Evolutionary conservation across 441 rosid species (phyloP).

Genomic region (Gossypium gossypioides): DNA sequence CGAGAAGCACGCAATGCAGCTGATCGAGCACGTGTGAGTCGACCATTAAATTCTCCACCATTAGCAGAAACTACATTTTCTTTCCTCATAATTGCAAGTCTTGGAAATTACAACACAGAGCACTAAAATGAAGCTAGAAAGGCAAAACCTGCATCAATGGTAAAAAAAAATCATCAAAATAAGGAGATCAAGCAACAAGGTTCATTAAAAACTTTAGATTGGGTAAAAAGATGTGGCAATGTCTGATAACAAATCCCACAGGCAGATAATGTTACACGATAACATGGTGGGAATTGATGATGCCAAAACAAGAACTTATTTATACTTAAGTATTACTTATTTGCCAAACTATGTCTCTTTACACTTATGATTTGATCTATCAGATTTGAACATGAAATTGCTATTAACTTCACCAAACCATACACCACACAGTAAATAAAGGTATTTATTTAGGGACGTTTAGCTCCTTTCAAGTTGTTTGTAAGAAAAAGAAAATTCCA

Average conservation of each 20-base stretch:
- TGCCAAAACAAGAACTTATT: not conserved
- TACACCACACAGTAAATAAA: not conserved
- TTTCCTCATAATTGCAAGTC: conserved; percentile 47
- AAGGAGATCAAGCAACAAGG: conserved; percentile 2
- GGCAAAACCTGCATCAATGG: conserved; percentile 25
- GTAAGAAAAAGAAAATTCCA: not conserved
- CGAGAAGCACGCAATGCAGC: conserved; percentile 41
- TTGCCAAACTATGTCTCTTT: not conserved
- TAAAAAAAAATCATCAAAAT: conserved; percentile 16
- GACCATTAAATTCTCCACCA: conserved; percentile 31
- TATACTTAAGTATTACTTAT: not conserved
- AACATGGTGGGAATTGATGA: not conserved
- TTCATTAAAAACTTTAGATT: not conserved
- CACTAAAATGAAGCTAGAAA: conserved; percentile 24
- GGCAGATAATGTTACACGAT: not conserved
- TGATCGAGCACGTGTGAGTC: conserved; percentile 65
- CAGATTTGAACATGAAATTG: not conserved
- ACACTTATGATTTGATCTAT: not conserved
- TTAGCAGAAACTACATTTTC: conserved; percentile 32
- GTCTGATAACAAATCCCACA: not conserved
- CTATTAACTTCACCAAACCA: not conserved
- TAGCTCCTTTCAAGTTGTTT: not conserved
- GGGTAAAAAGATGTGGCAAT: not conserved
- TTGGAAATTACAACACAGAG: conserved; percentile 26
- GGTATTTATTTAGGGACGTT: not conserved